Evolutionary conservation across 805 yeast genomes (phyloP).

Genomic region (Zygosaccharomyces pseudorouxii): DNA sequence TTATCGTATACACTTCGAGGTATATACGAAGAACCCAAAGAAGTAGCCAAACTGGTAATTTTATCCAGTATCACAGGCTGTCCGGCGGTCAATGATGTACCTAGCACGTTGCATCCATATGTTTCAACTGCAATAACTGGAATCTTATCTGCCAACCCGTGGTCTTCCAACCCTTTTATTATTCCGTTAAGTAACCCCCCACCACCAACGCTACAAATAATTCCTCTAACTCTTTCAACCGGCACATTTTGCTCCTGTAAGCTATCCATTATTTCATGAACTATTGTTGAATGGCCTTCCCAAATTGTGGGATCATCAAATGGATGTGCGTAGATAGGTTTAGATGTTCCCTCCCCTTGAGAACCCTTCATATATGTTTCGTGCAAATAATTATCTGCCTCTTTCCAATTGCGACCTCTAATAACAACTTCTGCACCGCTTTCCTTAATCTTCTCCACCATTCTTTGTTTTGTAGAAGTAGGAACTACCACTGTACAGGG

Average conservation of each 20-base stretch:
- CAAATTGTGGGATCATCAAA: conserved; percentile 48
- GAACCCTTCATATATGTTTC: conserved; percentile 25
- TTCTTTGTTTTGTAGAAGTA: conserved; percentile 41
- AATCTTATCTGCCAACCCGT: conserved; percentile 35
- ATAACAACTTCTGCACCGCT: conserved; percentile 49
- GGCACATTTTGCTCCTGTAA: conserved; percentile 32
- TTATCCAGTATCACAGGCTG: not conserved
- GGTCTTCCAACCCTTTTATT: conserved; percentile 40
- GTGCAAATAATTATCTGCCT: conserved; percentile 45
- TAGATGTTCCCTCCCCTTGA: conserved; percentile 13
- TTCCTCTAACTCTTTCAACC: conserved; percentile 44
- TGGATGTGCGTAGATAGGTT: conserved; percentile 51
- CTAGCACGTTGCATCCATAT: conserved; percentile 46
- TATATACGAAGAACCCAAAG: conserved; percentile 18
- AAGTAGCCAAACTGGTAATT: not conserved
- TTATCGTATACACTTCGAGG: conserved; percentile 44
- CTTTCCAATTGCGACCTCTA: conserved; percentile 44
- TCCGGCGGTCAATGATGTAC: not conserved
- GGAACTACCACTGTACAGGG: conserved; percentile 59
- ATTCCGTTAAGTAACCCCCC: conserved; percentile 56
- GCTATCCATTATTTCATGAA: conserved; percentile 41
- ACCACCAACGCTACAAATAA: conserved; percentile 41
- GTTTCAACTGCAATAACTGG: conserved; percentile 51
- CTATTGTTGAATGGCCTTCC: conserved; percentile 49
- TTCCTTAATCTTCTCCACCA: conserved; percentile 37